These are phyloP conservation scores for Kluyveromyces wickerhamii DNA, from an alignment of 805 yeast genomes.

Conservation along the genomic window DNA sequence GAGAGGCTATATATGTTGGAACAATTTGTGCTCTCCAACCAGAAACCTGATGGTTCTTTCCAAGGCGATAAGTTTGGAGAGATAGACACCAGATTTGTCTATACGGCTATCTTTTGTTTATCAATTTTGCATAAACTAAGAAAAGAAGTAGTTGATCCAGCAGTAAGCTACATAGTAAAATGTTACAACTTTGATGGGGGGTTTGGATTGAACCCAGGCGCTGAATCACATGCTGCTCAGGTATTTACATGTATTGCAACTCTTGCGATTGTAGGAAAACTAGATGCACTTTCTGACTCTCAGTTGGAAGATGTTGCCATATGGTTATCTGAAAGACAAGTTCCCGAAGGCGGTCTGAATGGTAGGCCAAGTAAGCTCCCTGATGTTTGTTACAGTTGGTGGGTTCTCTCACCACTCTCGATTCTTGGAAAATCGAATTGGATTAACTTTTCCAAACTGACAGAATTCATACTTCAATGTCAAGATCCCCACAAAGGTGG, in stretches of 20 bases:
- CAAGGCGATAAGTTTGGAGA: constrained; percentile 91
- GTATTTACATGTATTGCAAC: constrained; percentile 81
- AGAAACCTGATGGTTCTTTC: constrained; percentile 56
- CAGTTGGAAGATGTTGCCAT: constrained; percentile 47
- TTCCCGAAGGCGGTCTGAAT: constrained; percentile 79
- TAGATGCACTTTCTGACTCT: constrained; percentile 39
- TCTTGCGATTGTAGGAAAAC: constrained; percentile 54
- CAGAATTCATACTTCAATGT: constrained; percentile 59
- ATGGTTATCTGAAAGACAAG: constrained; percentile 92
- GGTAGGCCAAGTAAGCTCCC: constrained; percentile 95
- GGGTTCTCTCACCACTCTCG: constrained; percentile 78
- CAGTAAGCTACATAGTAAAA: constrained; percentile 52
- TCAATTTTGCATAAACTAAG: constrained; percentile 60
- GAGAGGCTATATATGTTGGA: constrained; percentile 29
- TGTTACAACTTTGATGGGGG: constrained; percentile 96
- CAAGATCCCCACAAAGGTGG: constrained; percentile 84
- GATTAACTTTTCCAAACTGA: constrained; percentile 62
- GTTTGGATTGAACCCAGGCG: constrained; percentile 88
- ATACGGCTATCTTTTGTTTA: constrained; percentile 68
- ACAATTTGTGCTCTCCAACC: constrained; percentile 32
- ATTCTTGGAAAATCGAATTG: constrained; percentile 62
- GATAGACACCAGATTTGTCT: constrained; percentile 85
- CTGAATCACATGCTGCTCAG: constrained; percentile 93
- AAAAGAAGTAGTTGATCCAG: constrained; percentile 46
- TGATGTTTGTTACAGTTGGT: constrained; percentile 98